Evolutionary conservation across 768 basidiomycete genomes (phyloP).

Genomic region (Leccinum imitatum): DNA sequence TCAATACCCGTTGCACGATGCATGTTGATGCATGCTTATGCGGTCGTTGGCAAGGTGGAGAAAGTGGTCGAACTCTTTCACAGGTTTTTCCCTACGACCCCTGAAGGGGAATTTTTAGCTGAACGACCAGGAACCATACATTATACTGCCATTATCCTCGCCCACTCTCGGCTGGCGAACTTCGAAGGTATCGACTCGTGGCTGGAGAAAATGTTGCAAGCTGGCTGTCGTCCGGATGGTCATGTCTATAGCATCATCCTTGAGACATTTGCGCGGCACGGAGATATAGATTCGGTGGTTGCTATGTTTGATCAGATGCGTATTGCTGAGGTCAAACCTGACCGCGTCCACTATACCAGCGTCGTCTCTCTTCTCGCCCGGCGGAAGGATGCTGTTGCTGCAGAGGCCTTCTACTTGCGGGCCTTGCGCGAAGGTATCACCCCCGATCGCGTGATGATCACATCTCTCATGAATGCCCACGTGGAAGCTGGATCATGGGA

Average conservation of each 20-base stretch:
- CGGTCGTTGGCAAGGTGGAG: conserved; percentile 41
- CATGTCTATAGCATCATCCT: conserved; percentile 63
- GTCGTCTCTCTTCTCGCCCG: conserved; percentile 66
- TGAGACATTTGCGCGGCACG: conserved; percentile 50
- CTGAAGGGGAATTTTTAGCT: conserved; percentile 26
- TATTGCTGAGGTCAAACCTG: conserved; percentile 43
- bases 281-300: conserved; percentile 53
- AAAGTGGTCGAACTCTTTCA: conserved; percentile 52
- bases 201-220: conserved; percentile 50
- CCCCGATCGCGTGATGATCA: conserved; percentile 66
- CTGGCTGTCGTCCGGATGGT: conserved; percentile 52
- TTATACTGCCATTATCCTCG: conserved; percentile 57
- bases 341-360: conserved; percentile 58
- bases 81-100: conserved; percentile 47
- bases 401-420: conserved; percentile 64
- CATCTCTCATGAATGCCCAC: conserved; percentile 78
- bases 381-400: conserved; percentile 59
- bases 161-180: conserved; percentile 48
- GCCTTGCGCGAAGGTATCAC: conserved; percentile 60
- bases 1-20: conserved; percentile 33
- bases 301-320: conserved; percentile 63
- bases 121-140: conserved; percentile 47
- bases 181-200: conserved; percentile 49
- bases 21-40: conserved; percentile 58
- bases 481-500: conserved; percentile 79